Conservation (phyloP, 768 basidiomycete species). For the Rhodocollybia butyracea region DNA sequence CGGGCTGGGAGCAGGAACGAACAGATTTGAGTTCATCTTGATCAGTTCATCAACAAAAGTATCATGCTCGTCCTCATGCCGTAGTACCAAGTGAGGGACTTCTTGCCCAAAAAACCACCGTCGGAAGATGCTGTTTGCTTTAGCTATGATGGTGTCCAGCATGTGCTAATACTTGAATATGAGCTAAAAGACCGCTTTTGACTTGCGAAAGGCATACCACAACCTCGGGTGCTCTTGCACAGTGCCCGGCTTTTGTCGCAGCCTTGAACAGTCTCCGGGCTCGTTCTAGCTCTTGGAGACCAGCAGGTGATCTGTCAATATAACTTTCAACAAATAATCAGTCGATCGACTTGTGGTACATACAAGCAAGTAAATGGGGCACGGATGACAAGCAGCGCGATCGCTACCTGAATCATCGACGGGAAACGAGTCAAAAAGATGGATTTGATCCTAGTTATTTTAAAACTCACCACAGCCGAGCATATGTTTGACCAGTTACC, state of each 20-base stretch:
- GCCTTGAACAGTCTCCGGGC: constrained; percentile 42
- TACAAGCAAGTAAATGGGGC: constrained; percentile 61
- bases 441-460: not conserved
- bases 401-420: constrained; percentile 35
- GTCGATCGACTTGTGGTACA: not conserved
- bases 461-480: constrained; percentile 44
- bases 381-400: constrained; percentile 54
- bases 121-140: constrained; percentile 46
- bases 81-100: constrained; percentile 38
- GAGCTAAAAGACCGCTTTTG: not conserved
- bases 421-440: not conserved
- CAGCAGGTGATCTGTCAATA: constrained; percentile 42
- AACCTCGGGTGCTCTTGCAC: constrained; percentile 43
- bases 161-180: constrained; percentile 31
- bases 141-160: constrained; percentile 47
- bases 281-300: constrained; percentile 57
- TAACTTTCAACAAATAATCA: not conserved
- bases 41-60: constrained; percentile 11
- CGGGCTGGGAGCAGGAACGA: constrained; percentile 15
- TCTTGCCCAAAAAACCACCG: constrained; percentile 46
- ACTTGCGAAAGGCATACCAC: constrained; percentile 29
- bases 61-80: constrained; percentile 28
- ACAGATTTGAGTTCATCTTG: constrained; percentile 12
- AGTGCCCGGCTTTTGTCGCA: constrained; percentile 41
- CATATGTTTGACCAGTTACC: constrained; percentile 55